These are phyloP conservation scores for Elongisporangium undulatum DNA, from an alignment of 352 stramenopile genomes.

Conservation along the genomic window DNA sequence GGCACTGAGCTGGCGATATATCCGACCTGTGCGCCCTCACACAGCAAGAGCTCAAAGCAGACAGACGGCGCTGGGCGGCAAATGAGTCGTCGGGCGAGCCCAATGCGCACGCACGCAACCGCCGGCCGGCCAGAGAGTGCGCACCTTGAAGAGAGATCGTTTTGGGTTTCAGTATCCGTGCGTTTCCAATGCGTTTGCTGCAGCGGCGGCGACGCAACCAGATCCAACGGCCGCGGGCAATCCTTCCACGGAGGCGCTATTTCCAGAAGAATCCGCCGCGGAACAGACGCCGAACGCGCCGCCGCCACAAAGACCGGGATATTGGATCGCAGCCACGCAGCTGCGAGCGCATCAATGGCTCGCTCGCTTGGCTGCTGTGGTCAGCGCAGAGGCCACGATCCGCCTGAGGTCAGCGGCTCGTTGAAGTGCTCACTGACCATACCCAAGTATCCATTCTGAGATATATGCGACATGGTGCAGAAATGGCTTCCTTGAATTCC, in stretches of 20 bases:
- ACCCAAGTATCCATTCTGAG: background rate
- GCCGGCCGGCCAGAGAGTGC: background rate
- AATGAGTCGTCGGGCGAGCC: background rate
- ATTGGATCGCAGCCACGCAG: background rate
- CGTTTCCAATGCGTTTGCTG: background rate
- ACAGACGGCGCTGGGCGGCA: background rate
- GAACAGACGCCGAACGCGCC: background rate
- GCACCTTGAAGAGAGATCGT: background rate
- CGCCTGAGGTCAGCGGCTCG: background rate
- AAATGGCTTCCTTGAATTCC: background rate
- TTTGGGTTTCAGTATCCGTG: background rate
- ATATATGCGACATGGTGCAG: background rate
- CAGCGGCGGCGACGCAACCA: background rate
- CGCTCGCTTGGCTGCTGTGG: background rate
- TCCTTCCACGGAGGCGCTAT: background rate
- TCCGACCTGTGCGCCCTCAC: background rate
- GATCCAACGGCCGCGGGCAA: background rate
- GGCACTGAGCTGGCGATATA: background rate
- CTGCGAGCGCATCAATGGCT: background rate
- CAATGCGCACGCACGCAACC: background rate
- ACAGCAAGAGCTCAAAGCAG: background rate
- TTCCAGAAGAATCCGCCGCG: background rate
- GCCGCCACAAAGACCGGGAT: background rate
- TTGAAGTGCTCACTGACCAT: background rate
- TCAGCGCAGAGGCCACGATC: background rate